Conservation (phyloP, 768 basidiomycete species). For the Psilocybe azurescens region DNA sequence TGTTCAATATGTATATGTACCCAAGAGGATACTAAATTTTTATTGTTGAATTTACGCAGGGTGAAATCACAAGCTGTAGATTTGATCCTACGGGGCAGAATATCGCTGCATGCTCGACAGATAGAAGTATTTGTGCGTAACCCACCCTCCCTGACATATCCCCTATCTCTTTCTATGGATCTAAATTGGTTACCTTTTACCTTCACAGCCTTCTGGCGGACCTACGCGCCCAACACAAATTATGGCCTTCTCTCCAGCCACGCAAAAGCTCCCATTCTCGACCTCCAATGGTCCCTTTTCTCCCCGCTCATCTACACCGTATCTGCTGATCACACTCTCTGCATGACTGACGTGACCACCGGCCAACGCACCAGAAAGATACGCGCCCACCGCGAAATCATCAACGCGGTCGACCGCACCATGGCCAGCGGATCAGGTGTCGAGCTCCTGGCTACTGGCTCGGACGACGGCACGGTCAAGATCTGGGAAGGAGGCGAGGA, state of each 20-base stretch:
- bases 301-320: conserved; percentile 80
- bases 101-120: conserved; percentile 90
- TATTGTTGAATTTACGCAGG: conserved; percentile 15
- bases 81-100: conserved; percentile 96
- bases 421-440: conserved; percentile 83
- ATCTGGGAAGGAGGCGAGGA: conserved; percentile 92
- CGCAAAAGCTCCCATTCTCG: conserved; percentile 91
- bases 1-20: neutral
- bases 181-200: no score
- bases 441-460: conserved; percentile 86
- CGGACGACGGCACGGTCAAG: conserved; percentile 91
- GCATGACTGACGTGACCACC: conserved; percentile 78
- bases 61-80: conserved; percentile 87
- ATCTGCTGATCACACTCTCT: conserved; percentile 87
- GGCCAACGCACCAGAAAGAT: conserved; percentile 84
- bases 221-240: conserved; percentile 92
- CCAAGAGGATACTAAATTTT: neutral
- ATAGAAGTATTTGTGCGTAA: conserved; percentile 86
- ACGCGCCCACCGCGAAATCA: conserved; percentile 88
- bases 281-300: conserved; percentile 88
- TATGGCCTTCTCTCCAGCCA: conserved; percentile 84
- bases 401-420: conserved; percentile 89
- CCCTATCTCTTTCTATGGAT: no score
- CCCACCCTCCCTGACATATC: neutral
- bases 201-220: conserved; percentile 80